Percentiles rank a stretch among this genome's conserved stretches.
Evolutionary conservation across 2,329 filamentous ascomycete species (phyloP).

Genomic region (Akanthomyces muscarius): DNA sequence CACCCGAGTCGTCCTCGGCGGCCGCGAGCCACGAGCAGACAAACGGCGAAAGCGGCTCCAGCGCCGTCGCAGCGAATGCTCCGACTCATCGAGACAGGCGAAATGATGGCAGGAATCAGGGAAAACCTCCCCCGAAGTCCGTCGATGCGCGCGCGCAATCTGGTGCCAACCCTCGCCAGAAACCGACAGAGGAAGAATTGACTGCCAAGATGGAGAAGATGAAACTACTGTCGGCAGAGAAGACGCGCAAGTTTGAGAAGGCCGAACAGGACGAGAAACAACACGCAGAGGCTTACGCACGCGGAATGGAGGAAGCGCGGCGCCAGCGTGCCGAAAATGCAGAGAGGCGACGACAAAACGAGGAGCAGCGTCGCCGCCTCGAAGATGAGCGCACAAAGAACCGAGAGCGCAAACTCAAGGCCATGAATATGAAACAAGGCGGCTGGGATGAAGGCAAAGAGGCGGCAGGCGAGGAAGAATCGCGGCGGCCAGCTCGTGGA

Average conservation of each 20-base stretch:
- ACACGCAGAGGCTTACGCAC: conserved; percentile 51
- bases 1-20: conserved; percentile 8
- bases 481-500: conserved; percentile 38
- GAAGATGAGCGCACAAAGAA: conserved; percentile 60
- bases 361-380: conserved; percentile 48
- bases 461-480: conserved; percentile 38
- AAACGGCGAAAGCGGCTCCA: neutral
- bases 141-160: conserved; percentile 44
- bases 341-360: conserved; percentile 46
- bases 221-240: conserved; percentile 55
- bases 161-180: conserved; percentile 56
- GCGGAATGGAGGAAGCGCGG: conserved; percentile 52
- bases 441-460: conserved; percentile 59
- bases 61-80: conserved; percentile 2
- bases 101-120: conserved; percentile 9
- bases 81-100: conserved; percentile 1
- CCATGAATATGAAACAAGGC: conserved; percentile 50
- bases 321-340: conserved; percentile 50
- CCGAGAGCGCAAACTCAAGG: conserved; percentile 57
- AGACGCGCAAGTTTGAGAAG: conserved; percentile 55
- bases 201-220: conserved; percentile 58
- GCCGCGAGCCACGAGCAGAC: neutral
- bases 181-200: conserved; percentile 57
- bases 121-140: conserved; percentile 30
- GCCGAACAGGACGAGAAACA: conserved; percentile 54